These are phyloP conservation scores for Bothriochloa decipiens DNA, from an alignment of 176 grass and related monocot species.

Conservation along the genomic window DNA sequence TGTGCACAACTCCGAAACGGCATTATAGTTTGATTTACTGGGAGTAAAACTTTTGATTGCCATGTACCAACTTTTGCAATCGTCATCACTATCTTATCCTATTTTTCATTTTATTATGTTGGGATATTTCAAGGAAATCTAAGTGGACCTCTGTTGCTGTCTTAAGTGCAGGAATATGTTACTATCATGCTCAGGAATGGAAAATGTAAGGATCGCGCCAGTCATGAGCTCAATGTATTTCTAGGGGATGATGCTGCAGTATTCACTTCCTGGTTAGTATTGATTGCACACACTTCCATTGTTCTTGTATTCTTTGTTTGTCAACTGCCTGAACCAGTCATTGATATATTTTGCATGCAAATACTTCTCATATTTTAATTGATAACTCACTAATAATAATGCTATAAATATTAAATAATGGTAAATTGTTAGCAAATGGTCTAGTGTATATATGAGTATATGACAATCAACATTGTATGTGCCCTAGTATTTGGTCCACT, in stretches of 20 bases:
- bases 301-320: background rate
- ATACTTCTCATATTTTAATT: constrained; percentile 8
- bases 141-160: constrained; percentile 38
- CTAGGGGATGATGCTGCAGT: constrained; percentile 44
- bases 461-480: background rate
- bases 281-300: background rate
- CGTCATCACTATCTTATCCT: background rate
- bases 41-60: background rate
- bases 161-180: constrained; percentile 78
- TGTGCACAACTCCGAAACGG: background rate
- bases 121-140: constrained; percentile 20
- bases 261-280: constrained; percentile 77
- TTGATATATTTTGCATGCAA: background rate
- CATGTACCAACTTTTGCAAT: background rate
- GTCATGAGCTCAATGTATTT: constrained; percentile 58
- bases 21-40: background rate
- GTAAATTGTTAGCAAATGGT: background rate
- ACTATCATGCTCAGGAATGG: constrained; percentile 57
- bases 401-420: background rate
- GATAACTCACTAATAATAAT: background rate
- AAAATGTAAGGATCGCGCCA: constrained; percentile 52
- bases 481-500: background rate
- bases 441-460: background rate
- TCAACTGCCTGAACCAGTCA: constrained; percentile 12
- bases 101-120: constrained; percentile 24